Base-by-base conservation (phyloP, 345 rosid species). In the Rhodomyrtus tomentosa region DNA sequence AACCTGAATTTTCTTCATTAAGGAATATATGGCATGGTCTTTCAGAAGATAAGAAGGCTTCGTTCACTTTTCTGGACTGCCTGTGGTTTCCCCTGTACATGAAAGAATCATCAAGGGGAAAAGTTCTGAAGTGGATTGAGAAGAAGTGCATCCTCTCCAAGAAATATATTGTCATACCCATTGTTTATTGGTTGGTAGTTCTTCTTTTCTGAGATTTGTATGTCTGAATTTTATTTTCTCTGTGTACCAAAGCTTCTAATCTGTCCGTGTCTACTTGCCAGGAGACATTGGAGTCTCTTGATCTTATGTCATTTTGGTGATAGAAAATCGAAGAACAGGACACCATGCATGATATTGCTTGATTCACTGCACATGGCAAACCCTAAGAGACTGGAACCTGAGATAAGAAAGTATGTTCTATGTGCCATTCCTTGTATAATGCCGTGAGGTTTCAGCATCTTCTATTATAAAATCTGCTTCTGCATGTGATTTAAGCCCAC, bases 241-340 rank as follows among this genome's bases (percentile, higher is more conserved):
- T 55, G 68, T 82, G 80, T 49, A 55, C 15, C 21, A 24, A 74
- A 84, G 50, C 20, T 82, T 81, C 59, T 50, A 59, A 36, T 85
- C 29, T 48, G 52, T 40, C 27, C 11, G 8, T 40, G 8, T 36
- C 82, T 55, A 25, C 53, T 11, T n/a, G 21, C 82, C 58, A 91
- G 93, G 92, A 74, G 91, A 54, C 93, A 91, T 42, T 91, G 93
- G 93, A 87, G 81, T 82, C 92, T 91, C 85, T 88, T 91, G 88
- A 90, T 91, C 68, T 83, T 91, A 83, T 91, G 93, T 55, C 87
- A 91, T 84, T 84, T 91, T 51, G 91, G 90, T 27, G 87, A 86
- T 83, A 87, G 82, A 15, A 81, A 79, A 32, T 87, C 91, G 36
- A 82, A 90, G 29, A 53, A 49, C 73, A 86, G 82, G 85, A 85